phyloP scores from a whole-genome alignment of 2,329 filamentous ascomycete species.

The Monosporascus cannonballus region DNA sequence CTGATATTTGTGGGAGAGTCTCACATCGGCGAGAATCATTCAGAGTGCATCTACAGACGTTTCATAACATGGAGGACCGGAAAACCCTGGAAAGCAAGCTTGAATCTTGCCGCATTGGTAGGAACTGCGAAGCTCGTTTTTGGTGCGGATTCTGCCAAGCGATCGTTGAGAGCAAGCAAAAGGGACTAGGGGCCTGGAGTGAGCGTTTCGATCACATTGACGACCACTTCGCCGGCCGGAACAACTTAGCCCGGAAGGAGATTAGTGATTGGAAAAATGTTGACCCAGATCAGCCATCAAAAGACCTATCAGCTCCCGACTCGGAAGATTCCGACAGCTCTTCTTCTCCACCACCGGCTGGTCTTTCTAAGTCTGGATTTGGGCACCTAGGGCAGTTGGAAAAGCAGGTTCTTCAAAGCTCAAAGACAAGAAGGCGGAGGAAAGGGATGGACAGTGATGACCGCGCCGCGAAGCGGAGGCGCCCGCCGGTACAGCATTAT shows the following conservation, averaged over 20 bases:
- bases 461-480: constrained; percentile 10
- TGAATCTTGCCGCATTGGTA: constrained; percentile 53
- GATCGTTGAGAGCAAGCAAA: constrained; percentile 45
- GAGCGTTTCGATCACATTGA: constrained; percentile 67
- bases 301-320: constrained; percentile 7
- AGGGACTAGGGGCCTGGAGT: constrained; percentile 50
- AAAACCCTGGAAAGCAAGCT: constrained; percentile 36
- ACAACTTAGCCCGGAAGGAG: constrained; percentile 26
- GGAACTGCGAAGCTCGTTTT: constrained; percentile 59
- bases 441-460: constrained; percentile 5
- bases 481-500: neutral
- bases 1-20: constrained; percentile 47
- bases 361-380: neutral
- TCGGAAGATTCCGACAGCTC: constrained; percentile 12
- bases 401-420: constrained; percentile 1
- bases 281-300: constrained; percentile 19
- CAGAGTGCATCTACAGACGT: constrained; percentile 50
- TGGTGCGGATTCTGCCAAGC: constrained; percentile 82
- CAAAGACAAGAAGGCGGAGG: constrained; percentile 18
- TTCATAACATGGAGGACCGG: constrained; percentile 36
- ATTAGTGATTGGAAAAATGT: constrained; percentile 52
- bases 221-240: constrained; percentile 56
- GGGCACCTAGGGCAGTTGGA: neutral
- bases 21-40: constrained; percentile 56
- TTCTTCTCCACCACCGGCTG: constrained; percentile 9